Evolutionary conservation across 2,329 filamentous ascomycete genomes (phyloP).

Genomic region (Fusarium acutatum): DNA sequence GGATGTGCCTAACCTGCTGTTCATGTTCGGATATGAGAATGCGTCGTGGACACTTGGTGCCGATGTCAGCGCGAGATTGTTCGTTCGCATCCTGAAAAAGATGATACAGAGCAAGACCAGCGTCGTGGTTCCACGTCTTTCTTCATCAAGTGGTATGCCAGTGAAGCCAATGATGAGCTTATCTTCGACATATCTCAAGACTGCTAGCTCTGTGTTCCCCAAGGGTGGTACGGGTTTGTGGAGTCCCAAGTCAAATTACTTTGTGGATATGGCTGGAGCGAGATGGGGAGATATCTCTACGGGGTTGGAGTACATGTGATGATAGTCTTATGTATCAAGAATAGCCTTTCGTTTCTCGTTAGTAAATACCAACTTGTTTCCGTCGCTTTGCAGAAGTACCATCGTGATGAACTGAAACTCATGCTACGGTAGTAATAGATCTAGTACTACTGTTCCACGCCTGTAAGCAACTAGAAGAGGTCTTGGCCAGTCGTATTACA

Average conservation of each 20-base stretch:
- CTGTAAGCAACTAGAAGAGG: background rate
- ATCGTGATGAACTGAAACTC: background rate
- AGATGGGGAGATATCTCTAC: conserved; percentile 43
- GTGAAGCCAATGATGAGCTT: conserved; percentile 53
- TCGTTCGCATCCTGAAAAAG: conserved; percentile 59
- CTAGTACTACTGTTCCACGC: background rate
- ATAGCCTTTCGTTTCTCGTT: background rate
- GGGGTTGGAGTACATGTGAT: conserved; percentile 30
- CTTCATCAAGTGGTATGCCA: conserved; percentile 47
- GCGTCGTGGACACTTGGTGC: conserved; percentile 70
- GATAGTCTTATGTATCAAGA: background rate
- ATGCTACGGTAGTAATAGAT: background rate
- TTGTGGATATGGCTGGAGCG: conserved; percentile 41
- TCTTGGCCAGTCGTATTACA: background rate
- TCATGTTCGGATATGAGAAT: conserved; percentile 68
- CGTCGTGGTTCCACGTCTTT: conserved; percentile 54
- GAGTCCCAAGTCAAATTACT: conserved; percentile 45
- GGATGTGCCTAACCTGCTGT: conserved; percentile 67
- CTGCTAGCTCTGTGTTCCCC: conserved; percentile 52
- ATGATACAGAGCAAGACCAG: conserved; percentile 56
- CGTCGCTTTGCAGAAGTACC: background rate
- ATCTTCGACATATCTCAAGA: conserved; percentile 61
- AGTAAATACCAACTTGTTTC: background rate
- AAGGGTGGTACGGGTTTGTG: conserved; percentile 53
- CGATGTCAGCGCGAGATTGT: conserved; percentile 60